Conservation (phyloP, 108 stramenopile species). For the Nitzschia sp. region DNA sequence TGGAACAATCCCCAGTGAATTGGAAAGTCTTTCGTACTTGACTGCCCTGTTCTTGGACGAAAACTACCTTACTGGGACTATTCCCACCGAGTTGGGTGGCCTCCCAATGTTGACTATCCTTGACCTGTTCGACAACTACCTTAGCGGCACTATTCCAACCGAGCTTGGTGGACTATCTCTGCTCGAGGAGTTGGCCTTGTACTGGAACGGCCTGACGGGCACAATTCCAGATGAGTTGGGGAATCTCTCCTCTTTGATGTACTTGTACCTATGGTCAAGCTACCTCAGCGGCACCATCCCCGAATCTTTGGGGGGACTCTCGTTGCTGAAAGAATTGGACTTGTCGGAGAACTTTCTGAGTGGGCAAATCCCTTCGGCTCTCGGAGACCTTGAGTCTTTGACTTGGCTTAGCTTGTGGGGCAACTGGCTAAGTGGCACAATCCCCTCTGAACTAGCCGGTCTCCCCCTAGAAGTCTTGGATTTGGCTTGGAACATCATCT, state of each 20-base stretch:
- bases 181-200: constrained; percentile 49
- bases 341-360: constrained; percentile 23
- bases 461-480: constrained; percentile 21
- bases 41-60: constrained; percentile 54
- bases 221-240: constrained; percentile 36
- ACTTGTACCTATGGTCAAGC: constrained; percentile 40
- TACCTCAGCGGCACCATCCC: constrained; percentile 43
- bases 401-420: constrained; percentile 17
- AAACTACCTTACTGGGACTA: constrained; percentile 43
- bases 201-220: constrained; percentile 56
- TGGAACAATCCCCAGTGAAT: constrained; percentile 47
- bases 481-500: constrained; percentile 35
- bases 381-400: constrained; percentile 34
- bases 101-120: constrained; percentile 34
- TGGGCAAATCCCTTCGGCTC: constrained; percentile 36
- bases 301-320: constrained; percentile 40
- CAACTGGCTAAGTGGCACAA: constrained; percentile 15
- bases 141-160: constrained; percentile 49
- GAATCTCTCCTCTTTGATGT: neutral
- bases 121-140: constrained; percentile 49
- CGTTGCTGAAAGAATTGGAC: constrained; percentile 41
- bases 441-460: constrained; percentile 21
- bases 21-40: constrained; percentile 28
- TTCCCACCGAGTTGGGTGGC: constrained; percentile 47
- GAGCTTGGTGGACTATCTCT: constrained; percentile 42